Base-by-base conservation (phyloP, 495 filamentous ascomycete genomes). In the Clohesyomyces aquaticus region DNA sequence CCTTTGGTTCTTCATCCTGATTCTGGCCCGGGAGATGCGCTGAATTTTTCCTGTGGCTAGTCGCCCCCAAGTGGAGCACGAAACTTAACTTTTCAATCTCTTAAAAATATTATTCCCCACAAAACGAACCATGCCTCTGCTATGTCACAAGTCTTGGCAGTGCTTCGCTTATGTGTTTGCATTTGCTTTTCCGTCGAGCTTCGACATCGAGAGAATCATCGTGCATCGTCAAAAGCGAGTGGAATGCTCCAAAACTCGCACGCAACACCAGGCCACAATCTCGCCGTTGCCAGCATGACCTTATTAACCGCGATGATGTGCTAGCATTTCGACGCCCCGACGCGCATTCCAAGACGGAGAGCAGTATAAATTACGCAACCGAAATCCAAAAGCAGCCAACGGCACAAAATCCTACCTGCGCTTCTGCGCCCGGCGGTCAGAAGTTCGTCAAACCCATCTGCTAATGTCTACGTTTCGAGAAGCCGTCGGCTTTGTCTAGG, bases 361-460 rank as follows among this genome's bases (percentile, higher is more conserved):
- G 9, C 22, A 25, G 16, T 19, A 18, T 19, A 32, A 32, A 53
- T 65, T 68, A 68, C 55, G 55, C 64, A 59, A 68, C 58, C 26
- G 61, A 28, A 59, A 68, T 65, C 66, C 66, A 55, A 59, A 68
- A 68, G 60, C 60, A 68, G 64, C n/a, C 54, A 42, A 18, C 3
- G 23, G 54, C 54, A 14, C 54, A 45, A 46, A 47, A 11, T 4
- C 18, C 1, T 18, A 19, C 2, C 29, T 10, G 16, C 22, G 19
- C 16, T 57, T 27, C 29, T 19, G 19, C 41, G 19, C 18, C 25
- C 54, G 23, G 38, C 38, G 54, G 22, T 28, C 54, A 46, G 2
- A 28, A 28, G 28, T 42, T 46, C 28, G 41, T 58, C 25, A 23
- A 14, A 25, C 27, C 16, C 11, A 26, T 23, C 10, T 52, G 9